Evolutionary conservation across 331 rosid species (phyloP).

Genomic region (Acacia pycnantha): DNA sequence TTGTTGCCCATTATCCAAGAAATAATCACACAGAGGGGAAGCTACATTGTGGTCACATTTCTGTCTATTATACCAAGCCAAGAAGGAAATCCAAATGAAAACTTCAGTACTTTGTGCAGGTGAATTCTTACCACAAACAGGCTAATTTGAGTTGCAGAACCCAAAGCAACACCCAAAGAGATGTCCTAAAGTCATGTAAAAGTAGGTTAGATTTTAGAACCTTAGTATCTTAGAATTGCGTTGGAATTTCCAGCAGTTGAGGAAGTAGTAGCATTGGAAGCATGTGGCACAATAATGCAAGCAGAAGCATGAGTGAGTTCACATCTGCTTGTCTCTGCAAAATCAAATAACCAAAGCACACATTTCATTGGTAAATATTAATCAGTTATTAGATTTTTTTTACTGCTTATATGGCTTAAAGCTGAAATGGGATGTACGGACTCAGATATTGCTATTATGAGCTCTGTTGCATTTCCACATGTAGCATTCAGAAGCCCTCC

Average conservation of each 20-base stretch:
- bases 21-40: slow-evolving; percentile 70
- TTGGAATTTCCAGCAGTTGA: slow-evolving; percentile 9
- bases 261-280: no score
- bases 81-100: neutral
- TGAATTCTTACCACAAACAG: slow-evolving; percentile 63
- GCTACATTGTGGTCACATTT: slow-evolving; percentile 36
- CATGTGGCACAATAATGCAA: no score
- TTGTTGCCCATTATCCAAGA: slow-evolving; percentile 73
- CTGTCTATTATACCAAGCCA: neutral
- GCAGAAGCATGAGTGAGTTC: no score
- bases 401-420: no score
- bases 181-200: slow-evolving; percentile 53
- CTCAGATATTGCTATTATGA: no score
- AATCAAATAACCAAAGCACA: no score
- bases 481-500: no score
- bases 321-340: no score
- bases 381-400: no score
- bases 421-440: no score
- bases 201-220: neutral
- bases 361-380: no score
- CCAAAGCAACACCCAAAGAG: slow-evolving; percentile 75
- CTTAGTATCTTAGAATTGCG: neutral
- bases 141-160: slow-evolving; percentile 86
- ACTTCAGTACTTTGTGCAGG: neutral
- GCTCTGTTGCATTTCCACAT: no score